Conservation (phyloP, 2,329 filamentous ascomycete species). For the Fusarium robinianum region DNA sequence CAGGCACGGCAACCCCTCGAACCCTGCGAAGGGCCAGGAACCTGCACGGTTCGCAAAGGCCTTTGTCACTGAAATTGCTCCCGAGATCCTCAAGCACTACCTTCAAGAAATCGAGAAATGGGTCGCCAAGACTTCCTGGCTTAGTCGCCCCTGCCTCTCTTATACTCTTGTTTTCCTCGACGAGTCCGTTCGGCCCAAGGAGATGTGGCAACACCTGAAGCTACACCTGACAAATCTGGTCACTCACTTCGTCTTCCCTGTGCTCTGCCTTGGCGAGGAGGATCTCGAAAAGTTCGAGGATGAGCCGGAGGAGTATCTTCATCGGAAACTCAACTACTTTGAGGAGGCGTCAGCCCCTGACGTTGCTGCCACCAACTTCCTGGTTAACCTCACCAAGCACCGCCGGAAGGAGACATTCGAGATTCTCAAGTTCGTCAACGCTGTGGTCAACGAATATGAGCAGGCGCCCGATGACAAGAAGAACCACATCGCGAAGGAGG, state of each 20-base stretch:
- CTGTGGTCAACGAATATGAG: conserved; percentile 92
- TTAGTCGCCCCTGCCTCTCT: conserved; percentile 90
- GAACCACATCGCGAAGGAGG: conserved; percentile 94
- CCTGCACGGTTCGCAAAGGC: conserved; percentile 83
- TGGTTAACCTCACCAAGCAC: conserved; percentile 91
- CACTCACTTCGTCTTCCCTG: conserved; percentile 92
- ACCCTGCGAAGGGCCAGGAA: conserved; percentile 74
- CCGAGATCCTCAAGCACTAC: conserved; percentile 95
- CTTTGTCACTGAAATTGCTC: conserved; percentile 89
- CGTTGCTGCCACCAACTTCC: conserved; percentile 93
- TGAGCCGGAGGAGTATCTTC: conserved; percentile 94
- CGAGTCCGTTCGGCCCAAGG: conserved; percentile 95
- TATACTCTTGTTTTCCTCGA: conserved; percentile 95
- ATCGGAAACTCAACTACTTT: conserved; percentile 96
- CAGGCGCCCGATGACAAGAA: conserved; percentile 82
- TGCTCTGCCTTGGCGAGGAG: conserved; percentile 88
- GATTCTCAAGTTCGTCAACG: conserved; percentile 92
- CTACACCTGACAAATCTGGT: conserved; percentile 92
- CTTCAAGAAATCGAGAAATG: conserved; percentile 95
- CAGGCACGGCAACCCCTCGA: conserved; percentile 87
- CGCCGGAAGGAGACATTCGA: conserved; percentile 95
- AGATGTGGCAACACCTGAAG: conserved; percentile 94
- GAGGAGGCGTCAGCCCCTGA: conserved; percentile 96
- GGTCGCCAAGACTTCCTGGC: conserved; percentile 92
- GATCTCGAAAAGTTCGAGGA: conserved; percentile 93